phyloP scores from a whole-genome alignment of 2,329 filamentous ascomycete species.

The Parafenestella ontariensis region DNA sequence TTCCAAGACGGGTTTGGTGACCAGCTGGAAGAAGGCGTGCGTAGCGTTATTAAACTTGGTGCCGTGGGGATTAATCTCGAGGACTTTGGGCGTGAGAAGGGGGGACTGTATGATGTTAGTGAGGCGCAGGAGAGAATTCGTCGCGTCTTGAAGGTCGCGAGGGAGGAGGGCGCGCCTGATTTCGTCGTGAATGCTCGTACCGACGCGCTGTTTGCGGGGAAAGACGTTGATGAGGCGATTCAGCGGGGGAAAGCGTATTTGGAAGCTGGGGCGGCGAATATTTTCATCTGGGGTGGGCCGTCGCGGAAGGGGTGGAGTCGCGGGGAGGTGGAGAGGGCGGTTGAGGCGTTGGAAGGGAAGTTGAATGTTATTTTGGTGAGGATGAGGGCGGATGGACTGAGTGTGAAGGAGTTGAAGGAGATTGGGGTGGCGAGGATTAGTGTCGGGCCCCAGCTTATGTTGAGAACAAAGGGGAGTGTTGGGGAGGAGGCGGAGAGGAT shows the following conservation, averaged over 20 bases:
- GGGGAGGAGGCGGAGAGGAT: constrained; percentile 27
- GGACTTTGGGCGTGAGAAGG: constrained; percentile 51
- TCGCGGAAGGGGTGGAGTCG: constrained; percentile 43
- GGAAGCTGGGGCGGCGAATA: constrained; percentile 63
- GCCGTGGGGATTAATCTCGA: constrained; percentile 67
- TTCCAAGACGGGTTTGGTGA: constrained; percentile 67
- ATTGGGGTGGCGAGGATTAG: constrained; percentile 44
- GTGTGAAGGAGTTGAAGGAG: constrained; percentile 30
- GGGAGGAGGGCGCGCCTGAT: constrained; percentile 55
- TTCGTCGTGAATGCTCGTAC: constrained; percentile 61
- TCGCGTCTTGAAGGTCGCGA: constrained; percentile 53
- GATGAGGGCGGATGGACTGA: constrained; percentile 26
- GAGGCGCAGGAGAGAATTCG: constrained; percentile 60
- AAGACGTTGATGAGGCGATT: constrained; percentile 58
- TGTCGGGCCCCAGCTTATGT: constrained; percentile 41
- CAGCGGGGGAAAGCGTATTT: constrained; percentile 64
- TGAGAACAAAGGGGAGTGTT: constrained; percentile 16
- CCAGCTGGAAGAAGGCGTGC: constrained; percentile 56
- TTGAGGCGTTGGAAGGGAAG: constrained; percentile 29
- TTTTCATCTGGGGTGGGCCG: constrained; percentile 67
- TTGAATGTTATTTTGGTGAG: constrained; percentile 38
- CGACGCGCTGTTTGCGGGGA: constrained; percentile 59
- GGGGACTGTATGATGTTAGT: constrained; percentile 50
- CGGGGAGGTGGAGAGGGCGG: constrained; percentile 31
- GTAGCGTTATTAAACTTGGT: constrained; percentile 57